Evolutionary conservation across 2,329 filamentous ascomycete species (phyloP), one percentile per base, ranked within the genome.

Genomic region (Samsoniella hepiali): DNA sequence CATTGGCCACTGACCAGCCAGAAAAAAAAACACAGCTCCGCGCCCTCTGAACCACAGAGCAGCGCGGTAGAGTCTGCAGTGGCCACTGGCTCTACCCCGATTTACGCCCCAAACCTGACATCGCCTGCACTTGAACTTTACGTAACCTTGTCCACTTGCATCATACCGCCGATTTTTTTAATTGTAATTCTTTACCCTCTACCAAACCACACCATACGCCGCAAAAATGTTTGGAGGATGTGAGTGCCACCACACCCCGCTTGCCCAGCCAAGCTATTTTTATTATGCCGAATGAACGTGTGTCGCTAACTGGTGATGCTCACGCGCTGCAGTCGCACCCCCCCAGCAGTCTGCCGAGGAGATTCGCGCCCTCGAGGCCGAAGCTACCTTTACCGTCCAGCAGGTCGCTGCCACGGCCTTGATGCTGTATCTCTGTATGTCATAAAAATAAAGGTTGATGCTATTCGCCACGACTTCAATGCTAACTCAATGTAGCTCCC

Each of bases 341-440:
- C 88, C 89, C 74, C 87, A 87, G 75, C 83, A 87, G 71, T 86
- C 86, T 64, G 79, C 84, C 64, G 87, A 88, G 75, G 89, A 93
- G 83, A 83, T 93, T 74, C 83, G 82, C 72, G 80, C 81, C 71
- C 83, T 88, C 74, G 90, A 93, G 81, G 80, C 81, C 65, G 84
- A 89, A 74, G 90, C 91, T 58, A 80, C 79, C 71, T 81, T 82
- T 69, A 89, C 88, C 58, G 80, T 94, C 68, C 87, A 90, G 78
- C 83, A 82, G 70, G 89, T 89, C 66, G 73, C 88, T 62, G 82
- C 85, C 45, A 86, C 86, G 17, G 88, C 87, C 67, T 80, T 88
- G 45, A 76, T 90, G 57, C 82, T 95, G 56, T 94, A 94, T 74
- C 78, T 95, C 65, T 91, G 91, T 95, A 86, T 34, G 11, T 40